phyloP scores from a whole-genome alignment of 805 yeast species.

The Saturnispora mendoncae region DNA sequence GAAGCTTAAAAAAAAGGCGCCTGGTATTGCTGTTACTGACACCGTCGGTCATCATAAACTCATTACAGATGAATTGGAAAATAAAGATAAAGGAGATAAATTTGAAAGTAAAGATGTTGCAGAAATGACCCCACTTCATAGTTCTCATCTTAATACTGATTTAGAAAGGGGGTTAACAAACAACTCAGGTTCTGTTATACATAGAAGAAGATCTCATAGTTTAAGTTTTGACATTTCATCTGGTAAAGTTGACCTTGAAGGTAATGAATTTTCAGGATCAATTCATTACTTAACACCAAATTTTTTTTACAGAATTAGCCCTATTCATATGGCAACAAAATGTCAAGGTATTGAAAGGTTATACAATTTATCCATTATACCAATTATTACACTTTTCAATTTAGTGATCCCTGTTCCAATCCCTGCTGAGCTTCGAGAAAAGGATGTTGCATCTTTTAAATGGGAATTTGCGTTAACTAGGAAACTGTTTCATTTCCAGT shows the following conservation, averaged over 20 bases:
- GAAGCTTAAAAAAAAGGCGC: constrained; percentile 2
- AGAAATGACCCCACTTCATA: not conserved
- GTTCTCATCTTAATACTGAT: not conserved
- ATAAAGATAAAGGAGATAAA: not conserved
- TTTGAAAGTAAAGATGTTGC: not conserved
- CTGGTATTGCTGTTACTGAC: constrained; percentile 8
- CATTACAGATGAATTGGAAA: not conserved
- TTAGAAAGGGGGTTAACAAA: constrained; percentile 1
- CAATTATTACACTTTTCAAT: constrained; percentile 21
- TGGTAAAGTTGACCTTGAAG: not conserved
- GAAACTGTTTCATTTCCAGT: constrained; percentile 25
- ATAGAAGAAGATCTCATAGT: not conserved
- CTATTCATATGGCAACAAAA: constrained; percentile 8
- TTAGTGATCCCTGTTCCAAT: constrained; percentile 24
- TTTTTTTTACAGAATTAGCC: constrained; percentile 9
- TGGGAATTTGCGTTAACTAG: constrained; percentile 19
- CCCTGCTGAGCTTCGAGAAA: constrained; percentile 10
- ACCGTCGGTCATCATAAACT: constrained; percentile 1
- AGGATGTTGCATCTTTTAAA: constrained; percentile 12
- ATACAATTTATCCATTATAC: constrained; percentile 20
- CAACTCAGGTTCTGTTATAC: not conserved
- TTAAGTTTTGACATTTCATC: constrained; percentile 4
- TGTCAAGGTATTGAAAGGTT: constrained; percentile 17
- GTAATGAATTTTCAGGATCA: constrained; percentile 1
- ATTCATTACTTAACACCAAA: constrained; percentile 9